Conservation (phyloP, 1,284 basidiomycete genomes). For the Bjerkandera adusta region DNA sequence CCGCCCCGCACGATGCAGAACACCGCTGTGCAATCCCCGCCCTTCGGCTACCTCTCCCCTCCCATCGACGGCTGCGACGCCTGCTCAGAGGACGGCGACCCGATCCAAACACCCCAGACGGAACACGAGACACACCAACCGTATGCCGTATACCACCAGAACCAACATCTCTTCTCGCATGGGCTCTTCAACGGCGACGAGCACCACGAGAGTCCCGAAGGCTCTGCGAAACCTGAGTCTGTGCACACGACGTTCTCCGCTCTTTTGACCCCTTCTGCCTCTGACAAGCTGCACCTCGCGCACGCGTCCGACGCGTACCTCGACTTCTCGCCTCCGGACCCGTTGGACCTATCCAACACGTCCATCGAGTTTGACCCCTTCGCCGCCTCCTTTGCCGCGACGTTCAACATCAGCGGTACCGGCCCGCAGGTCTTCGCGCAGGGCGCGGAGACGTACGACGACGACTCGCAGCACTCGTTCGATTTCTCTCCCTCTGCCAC, state of each 20-base stretch:
- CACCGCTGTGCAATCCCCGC: constrained; percentile 23
- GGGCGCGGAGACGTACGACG: constrained; percentile 19
- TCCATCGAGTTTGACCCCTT: constrained; percentile 28
- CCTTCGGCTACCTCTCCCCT: constrained; percentile 32
- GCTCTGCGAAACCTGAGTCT: constrained; percentile 10
- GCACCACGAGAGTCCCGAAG: constrained; percentile 18
- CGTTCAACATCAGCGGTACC: constrained; percentile 15
- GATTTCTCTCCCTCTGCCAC: constrained; percentile 9
- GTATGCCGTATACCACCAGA: constrained; percentile 25
- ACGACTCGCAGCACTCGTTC: constrained; percentile 16
- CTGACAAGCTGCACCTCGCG: constrained; percentile 15
- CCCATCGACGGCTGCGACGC: constrained; percentile 35
- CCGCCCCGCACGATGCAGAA: constrained; percentile 5
- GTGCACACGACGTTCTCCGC: constrained; percentile 18
- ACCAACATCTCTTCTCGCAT: constrained; percentile 16
- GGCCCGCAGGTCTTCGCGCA: constrained; percentile 22
- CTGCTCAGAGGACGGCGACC: constrained; percentile 40
- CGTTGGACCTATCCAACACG: constrained; percentile 26
- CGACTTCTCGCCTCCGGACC: constrained; percentile 22
- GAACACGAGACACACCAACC: constrained; percentile 29
- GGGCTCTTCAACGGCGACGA: constrained; percentile 13
- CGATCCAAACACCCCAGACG: constrained; percentile 37
- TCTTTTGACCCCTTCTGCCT: constrained; percentile 19
- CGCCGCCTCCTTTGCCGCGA: constrained; percentile 19
- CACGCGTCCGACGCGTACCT: constrained; percentile 15